Evolutionary conservation across 345 rosid genomes (phyloP), one percentile per base, ranked within the genome.

Genomic region (Salix brachista): DNA sequence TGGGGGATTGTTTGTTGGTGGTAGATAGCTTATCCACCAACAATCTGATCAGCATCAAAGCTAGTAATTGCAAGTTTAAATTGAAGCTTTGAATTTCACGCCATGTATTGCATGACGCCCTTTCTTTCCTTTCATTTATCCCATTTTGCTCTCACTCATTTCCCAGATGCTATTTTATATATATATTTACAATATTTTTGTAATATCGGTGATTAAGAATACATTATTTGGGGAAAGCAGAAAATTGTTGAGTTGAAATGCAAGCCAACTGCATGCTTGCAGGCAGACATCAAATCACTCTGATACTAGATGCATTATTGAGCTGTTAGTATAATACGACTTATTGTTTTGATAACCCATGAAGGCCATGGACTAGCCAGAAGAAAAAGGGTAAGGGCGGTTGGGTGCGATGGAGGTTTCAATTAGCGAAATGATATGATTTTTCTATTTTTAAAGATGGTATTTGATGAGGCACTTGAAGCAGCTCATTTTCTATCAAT

Each of bases 11-110:
- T 75, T 74, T 79, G 42, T 79, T 94, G 84, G 88, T 90, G 70
- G 94, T 92, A 28, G 94, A 94, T 82, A 92, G 91, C 76, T 85
- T 94, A 78, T 82, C 90, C 65, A 78, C 91, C 62, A 87, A 85
- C 75, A 89, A 85, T 73, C 5, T 26, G 56, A 85, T 91, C 61
- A 91, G 89, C 76, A 92, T 94, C 67, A 86, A 92, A 78, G 90
- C 97, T 62, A 94, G 88, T 68, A 84, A 87, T 64, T 94, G 98
- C 69, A 87, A 75, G 66, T 94, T 88, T 75, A 81, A 73, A 19
- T 74, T 86, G 58, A 92, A 92, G 89, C 94, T 88, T 21, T 61
- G 41, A 21, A 0, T n/a, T 36, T 34, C 46, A 66, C 6, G 7
- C 17, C 69, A 66, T 7, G 69, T 36, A 2, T 2, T 36, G 9